These are phyloP conservation scores for Ceratocystis diversiconidia DNA, from an alignment of 2,329 filamentous ascomycete genomes.

Conservation along the genomic window DNA sequence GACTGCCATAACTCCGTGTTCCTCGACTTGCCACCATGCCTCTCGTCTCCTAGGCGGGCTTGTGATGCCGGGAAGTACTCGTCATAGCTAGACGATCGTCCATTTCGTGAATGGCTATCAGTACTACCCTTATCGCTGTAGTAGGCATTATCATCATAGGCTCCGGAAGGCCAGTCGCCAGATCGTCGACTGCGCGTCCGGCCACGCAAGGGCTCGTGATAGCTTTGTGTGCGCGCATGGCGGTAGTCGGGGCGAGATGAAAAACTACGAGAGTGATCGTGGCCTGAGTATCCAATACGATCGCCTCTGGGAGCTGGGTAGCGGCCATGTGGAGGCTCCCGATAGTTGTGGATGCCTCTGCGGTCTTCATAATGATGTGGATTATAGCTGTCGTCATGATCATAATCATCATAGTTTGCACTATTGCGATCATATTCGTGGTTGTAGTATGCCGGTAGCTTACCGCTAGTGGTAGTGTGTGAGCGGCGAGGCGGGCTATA, in stretches of 20 bases:
- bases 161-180: conserved; percentile 1
- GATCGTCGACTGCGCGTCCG: conserved; percentile 3
- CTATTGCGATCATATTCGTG: not conserved
- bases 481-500: conserved; percentile 7
- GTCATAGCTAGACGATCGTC: conserved; percentile 14
- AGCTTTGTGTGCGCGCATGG: conserved; percentile 11
- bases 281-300: not conserved
- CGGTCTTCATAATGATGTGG: not conserved
- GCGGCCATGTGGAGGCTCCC: not conserved
- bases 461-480: conserved; percentile 6
- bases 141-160: not conserved
- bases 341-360: not conserved
- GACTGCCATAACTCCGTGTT: conserved; percentile 22
- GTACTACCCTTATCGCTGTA: conserved; percentile 9
- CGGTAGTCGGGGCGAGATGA: conserved; percentile 10
- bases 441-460: conserved; percentile 5
- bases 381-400: not conserved
- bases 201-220: conserved; percentile 14
- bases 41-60: not conserved
- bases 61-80: conserved; percentile 5
- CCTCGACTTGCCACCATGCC: conserved; percentile 4
- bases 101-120: not conserved
- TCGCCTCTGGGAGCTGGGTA: not conserved
- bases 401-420: not conserved
- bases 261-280: conserved; percentile 4